These are phyloP conservation scores for Jamesozyma lodderae DNA, from an alignment of 805 yeast species.

Conservation along the genomic window DNA sequence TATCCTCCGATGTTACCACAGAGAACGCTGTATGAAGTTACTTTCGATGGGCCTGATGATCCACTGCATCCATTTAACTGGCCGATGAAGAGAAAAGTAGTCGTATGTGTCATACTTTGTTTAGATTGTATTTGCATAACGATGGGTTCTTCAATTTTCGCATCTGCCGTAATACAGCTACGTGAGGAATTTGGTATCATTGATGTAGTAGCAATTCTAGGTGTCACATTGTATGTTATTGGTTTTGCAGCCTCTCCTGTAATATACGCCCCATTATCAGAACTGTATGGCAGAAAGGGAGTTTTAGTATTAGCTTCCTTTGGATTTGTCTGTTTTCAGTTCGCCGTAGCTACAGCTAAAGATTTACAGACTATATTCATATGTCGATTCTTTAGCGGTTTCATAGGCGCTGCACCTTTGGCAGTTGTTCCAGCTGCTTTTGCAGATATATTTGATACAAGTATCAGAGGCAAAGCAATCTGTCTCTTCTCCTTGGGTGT, in stretches of 20 bases:
- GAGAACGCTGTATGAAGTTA: conserved; percentile 51
- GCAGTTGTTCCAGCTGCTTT: conserved; percentile 82
- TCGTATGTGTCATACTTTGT: conserved; percentile 34
- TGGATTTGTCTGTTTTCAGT: conserved; percentile 50
- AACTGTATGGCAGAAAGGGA: conserved; percentile 59
- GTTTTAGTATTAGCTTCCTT: conserved; percentile 50
- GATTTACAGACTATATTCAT: conserved; percentile 70
- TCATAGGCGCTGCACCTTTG: conserved; percentile 75
- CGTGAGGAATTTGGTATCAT: conserved; percentile 50
- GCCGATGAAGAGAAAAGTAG: conserved; percentile 35
- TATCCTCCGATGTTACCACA: conserved; percentile 56
- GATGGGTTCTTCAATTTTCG: conserved; percentile 67
- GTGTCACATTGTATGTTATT: conserved; percentile 73
- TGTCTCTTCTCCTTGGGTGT: conserved; percentile 63
- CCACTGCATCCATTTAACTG: conserved; percentile 52
- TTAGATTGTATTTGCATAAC: conserved; percentile 36
- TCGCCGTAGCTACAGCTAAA: conserved; percentile 71
- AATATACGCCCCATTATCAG: conserved; percentile 85
- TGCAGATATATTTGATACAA: conserved; percentile 68
- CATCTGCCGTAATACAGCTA: conserved; percentile 48
- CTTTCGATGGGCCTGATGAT: conserved; percentile 43
- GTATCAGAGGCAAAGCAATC: conserved; percentile 66
- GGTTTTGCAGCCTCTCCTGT: conserved; percentile 94
- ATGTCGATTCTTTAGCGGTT: conserved; percentile 72
- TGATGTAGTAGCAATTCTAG: conserved; percentile 59